Base-by-base conservation (phyloP, 208 protist species). In the Eutreptiella sp. region DNA sequence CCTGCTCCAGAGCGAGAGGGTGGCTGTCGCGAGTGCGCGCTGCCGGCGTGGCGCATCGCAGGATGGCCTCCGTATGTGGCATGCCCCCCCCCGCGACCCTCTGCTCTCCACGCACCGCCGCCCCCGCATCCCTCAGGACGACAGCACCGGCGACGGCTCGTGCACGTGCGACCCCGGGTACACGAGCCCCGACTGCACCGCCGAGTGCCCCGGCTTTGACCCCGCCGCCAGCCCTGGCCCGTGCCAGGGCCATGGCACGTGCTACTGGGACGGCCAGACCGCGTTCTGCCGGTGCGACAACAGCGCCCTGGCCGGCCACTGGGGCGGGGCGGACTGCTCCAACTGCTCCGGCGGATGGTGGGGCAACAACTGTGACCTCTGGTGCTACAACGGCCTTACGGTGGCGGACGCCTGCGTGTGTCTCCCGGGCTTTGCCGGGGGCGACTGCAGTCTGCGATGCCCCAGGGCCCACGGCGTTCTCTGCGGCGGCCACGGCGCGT, bases 161-260 rank as follows among this genome's bases (percentile, higher is more conserved):
- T 64, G 58, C 50, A 64, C 50, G 5, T 64, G 58, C 46, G n/a
- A 39, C 53, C 38, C 42, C 24, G 58, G 58, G 4, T 64, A 52
- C 38, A 43, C 50, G 24, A n/a, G n/a, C 11, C 14, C 48, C 14
- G 58, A 58, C 48, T 64, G 58, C 53, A 58, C 9, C 11, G 4
- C 19, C 5, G 11, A 62, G 23, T 64, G 58, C 46, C 14, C 11
- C 7, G 53, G 53, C 24, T 23, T 19, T 21, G 21, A 9, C 5
- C 4, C 43, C 16, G 5, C 41, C 11, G 48, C 58, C 14, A 63
- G 58, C 53, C 45, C 23, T 26, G 50, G 46, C 7, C 26, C 21
- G 9, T 48, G 43, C 26, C 16, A 29, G 19, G 19, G 23, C 16
- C 16, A 48, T 24, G 19, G 19, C 43, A 48, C 21, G 9, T 48